Percentiles rank a stretch among this genome's conserved stretches.
Conservation (phyloP, 441 rosid genomes). For the Biscutella laevigata region DNA sequence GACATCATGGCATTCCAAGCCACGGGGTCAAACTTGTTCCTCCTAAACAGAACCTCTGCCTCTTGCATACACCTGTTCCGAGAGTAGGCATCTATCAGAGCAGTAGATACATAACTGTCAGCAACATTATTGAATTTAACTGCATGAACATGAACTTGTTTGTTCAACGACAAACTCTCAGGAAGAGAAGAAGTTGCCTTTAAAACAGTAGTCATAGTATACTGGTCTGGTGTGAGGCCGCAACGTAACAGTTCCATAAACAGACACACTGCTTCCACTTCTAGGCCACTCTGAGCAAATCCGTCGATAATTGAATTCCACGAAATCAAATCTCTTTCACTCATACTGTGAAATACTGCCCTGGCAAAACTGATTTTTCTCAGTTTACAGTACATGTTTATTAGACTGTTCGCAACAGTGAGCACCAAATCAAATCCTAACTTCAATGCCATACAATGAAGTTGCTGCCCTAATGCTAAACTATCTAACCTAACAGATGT, state of each 20-base stretch:
- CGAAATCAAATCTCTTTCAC: conserved; percentile 32
- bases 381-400: conserved; percentile 33
- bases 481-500: conserved; percentile 24
- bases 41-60: conserved; percentile 29
- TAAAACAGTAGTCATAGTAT: conserved; percentile 31
- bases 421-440: conserved; percentile 28
- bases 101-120: conserved; percentile 34
- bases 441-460: conserved; percentile 37
- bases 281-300: conserved; percentile 23
- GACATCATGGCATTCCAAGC: conserved; percentile 40
- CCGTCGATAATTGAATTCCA: conserved; percentile 38
- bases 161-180: conserved; percentile 25
- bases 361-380: conserved; percentile 17
- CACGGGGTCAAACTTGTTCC: conserved; percentile 24
- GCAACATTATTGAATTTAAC: conserved; percentile 25
- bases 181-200: conserved; percentile 32
- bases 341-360: conserved; percentile 26
- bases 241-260: conserved; percentile 26
- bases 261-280: conserved; percentile 25
- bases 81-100: conserved; percentile 36
- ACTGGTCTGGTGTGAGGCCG: conserved; percentile 32
- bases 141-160: conserved; percentile 38
- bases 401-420: conserved; percentile 30
- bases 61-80: conserved; percentile 29
- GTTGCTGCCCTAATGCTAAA: conserved; percentile 27